These are phyloP conservation scores for Pleurotus cornucopiae DNA, from an alignment of 768 basidiomycete species.

Conservation along the genomic window DNA sequence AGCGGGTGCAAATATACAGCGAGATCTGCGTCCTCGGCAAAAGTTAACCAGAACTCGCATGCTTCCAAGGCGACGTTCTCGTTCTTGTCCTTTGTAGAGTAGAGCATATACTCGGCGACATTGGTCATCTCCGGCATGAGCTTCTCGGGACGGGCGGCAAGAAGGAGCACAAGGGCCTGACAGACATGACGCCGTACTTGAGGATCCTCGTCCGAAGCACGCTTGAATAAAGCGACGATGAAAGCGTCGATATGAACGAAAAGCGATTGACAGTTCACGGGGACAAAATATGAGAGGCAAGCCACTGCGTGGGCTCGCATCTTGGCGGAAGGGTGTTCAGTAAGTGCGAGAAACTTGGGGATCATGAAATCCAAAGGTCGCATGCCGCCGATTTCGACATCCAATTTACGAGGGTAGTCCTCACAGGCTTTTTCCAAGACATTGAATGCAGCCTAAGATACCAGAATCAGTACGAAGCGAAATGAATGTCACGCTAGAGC, in stretches of 20 bases:
- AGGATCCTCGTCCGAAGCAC: constrained; percentile 92
- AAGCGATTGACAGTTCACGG: constrained; percentile 81
- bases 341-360: constrained; percentile 87
- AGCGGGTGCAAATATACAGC: constrained; percentile 81
- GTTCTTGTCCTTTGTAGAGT: constrained; percentile 96
- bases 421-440: constrained; percentile 94
- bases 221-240: constrained; percentile 90
- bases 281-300: constrained; percentile 92
- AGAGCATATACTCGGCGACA: constrained; percentile 98
- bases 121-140: constrained; percentile 93
- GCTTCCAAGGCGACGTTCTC: constrained; percentile 96
- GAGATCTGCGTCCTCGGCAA: constrained; percentile 92
- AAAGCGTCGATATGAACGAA: constrained; percentile 90
- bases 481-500: constrained; percentile 10
- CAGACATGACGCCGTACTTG: constrained; percentile 94
- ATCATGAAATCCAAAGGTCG: constrained; percentile 95
- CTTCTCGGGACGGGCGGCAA: constrained; percentile 92
- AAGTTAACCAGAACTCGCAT: constrained; percentile 99
- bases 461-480: constrained; percentile 14
- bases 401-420: constrained; percentile 93
- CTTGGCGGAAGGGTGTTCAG: constrained; percentile 81
- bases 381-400: constrained; percentile 90
- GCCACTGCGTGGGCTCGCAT: constrained; percentile 92
- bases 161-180: constrained; percentile 88
- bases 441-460: constrained; percentile 78